Evolutionary conservation across 164 flowering plant species (phyloP), one percentile per base, ranked within the genome.

Genomic region (Saururus chinensis): DNA sequence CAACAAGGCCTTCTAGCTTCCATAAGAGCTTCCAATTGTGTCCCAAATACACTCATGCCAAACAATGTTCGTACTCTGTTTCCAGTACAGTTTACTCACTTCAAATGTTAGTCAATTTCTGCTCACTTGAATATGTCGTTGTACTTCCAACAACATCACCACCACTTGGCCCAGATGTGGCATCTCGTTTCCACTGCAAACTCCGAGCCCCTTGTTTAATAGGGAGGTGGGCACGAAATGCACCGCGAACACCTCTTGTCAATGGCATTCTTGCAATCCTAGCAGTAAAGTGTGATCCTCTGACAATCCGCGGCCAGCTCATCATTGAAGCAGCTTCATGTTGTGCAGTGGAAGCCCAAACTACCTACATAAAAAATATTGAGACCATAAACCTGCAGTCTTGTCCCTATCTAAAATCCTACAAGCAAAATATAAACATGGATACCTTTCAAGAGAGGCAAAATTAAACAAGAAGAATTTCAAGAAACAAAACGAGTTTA

Each of bases 161-260:
- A 23, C 54, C 51, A 51, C 10, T 19, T 14, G 55, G 45, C 40
- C 71, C 41, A 9, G 61, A 45, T 10, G 76, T 75, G 49, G 79
- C 66, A 60, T 81, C 96, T 0, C 97, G 81, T 78, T 86, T 91
- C 98, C 98, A 91, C 78, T 91, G 96, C 64, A 91, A 52, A 65
- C 95, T 91, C 62, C 93, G 76, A 21, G 88, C 79, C 66, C 95
- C 88, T 40, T 75, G 62, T 71, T 77, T 86, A 22, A 82, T 13
- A 11, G 82, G 75, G 30, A 60, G 76, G 21, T 81, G 88, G 48
- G 73, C 37, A 70, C 89, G 73, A 63, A 71, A 83, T 23, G 67
- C 61, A 68, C 75, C 70, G 19, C 80, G 69, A 7, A 69, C 60
- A 57, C 89, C 89, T 68, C 97, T 81, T 14, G 80, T 69, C 53